phyloP scores from a whole-genome alignment of 148 eudicot species.

The Fagopyrum homotropicum region DNA sequence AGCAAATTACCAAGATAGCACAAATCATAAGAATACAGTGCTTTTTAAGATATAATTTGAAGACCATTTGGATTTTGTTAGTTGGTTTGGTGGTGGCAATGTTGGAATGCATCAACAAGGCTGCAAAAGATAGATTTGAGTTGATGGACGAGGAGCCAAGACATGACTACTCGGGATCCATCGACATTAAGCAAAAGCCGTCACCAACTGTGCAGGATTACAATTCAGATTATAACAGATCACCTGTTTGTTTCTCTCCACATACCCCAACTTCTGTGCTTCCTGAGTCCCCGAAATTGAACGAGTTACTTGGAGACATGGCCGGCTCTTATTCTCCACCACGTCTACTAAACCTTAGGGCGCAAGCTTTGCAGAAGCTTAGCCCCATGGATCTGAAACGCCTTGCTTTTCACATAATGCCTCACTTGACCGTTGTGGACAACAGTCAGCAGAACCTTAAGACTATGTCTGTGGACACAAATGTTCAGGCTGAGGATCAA shows the following conservation, averaged over 20 bases:
- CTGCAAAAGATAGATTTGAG: constrained; percentile 63
- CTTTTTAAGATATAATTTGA: too few relatives aligned
- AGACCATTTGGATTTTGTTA: constrained; percentile 3
- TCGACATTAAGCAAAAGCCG: constrained; percentile 29
- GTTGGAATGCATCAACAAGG: constrained; percentile 63
- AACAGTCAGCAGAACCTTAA: constrained; percentile 17
- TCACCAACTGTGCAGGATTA: constrained; percentile 16
- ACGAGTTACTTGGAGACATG: constrained; percentile 21
- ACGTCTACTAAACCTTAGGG: constrained; percentile 57
- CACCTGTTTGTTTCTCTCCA: constrained; percentile 45
- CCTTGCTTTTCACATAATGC: constrained; percentile 61
- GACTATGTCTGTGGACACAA: constrained; percentile 15
- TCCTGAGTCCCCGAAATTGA: constrained; percentile 27
- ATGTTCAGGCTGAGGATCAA: constrained; percentile 19
- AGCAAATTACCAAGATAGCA: neutral
- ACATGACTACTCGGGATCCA: constrained; percentile 20
- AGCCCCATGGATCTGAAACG: constrained; percentile 78
- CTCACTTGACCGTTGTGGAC: constrained; percentile 30
- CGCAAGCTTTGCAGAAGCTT: constrained; percentile 60
- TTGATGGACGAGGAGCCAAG: constrained; percentile 64
- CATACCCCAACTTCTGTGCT: constrained; percentile 87
- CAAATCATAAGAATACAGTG: neutral
- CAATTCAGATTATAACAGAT: constrained; percentile 32
- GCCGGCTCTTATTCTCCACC: constrained; percentile 41
- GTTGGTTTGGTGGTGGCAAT: constrained; percentile 41